Evolutionary conservation across 352 stramenopile genomes (phyloP), one percentile per base, ranked within the genome.

Genomic region (Phytophthora pinifolia): DNA sequence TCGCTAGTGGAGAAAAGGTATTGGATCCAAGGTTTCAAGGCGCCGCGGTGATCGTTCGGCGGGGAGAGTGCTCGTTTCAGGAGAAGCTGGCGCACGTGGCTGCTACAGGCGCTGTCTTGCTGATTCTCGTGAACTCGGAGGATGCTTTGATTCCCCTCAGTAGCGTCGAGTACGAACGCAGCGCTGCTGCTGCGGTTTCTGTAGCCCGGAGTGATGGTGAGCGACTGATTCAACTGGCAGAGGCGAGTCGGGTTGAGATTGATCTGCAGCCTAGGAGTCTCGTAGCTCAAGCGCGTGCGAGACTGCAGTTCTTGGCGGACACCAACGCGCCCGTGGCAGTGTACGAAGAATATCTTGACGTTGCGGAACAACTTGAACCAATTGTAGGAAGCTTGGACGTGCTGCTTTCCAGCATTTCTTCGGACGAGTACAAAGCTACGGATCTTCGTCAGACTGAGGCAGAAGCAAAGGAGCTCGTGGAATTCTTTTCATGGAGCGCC

Each of bases 101-200:
- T 34, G 35, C 27, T 44, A 20, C 46, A 9, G 49, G 53, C 20
- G 56, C 48, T 5, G 3, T n/a, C 14, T 55, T 33, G 29, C 78
- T 83, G 67, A 18, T 80, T 35, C 42, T 83, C 3, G 62, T 83
- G 14, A 83, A 83, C 42, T 59, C 55, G 2, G 59, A 78, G 27
- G 56, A 79, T 6, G 18, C 14, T 20, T 42, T 70, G 5, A 27
- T 83, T 15, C 37, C 33, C 0, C 59, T 80, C 8, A 63, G 65
- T 13, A 62, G 51, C 0, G 44, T 71, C 9, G 47, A 74, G 15
- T 65, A 64, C 7, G 37, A 64, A 8, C 27, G 52, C 6, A 54
- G 4, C 10, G 15, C 32, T 37, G 43, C 62, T 10, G n/a, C 62
- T 15, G 70, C 64, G 3, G 34, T 72, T 4, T 76, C 67, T 4